Conservation (phyloP, 441 rosid genomes). For the Adansonia gregorii region DNA sequence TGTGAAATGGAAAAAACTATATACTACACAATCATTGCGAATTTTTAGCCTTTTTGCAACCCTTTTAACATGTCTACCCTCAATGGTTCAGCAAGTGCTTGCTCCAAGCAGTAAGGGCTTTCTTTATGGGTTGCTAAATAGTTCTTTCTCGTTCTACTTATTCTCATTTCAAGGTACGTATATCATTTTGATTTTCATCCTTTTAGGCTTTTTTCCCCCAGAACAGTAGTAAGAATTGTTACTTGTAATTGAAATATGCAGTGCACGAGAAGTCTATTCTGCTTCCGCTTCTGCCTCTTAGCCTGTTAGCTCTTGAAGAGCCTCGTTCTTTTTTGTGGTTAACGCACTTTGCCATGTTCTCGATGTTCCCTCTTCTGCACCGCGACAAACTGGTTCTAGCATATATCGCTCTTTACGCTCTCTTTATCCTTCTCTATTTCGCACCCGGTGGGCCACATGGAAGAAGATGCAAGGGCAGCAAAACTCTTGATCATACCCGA, state of each 20-base stretch:
- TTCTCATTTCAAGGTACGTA: conserved; percentile 83
- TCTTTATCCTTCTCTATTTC: conserved; percentile 55
- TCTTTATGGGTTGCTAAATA: conserved; percentile 73
- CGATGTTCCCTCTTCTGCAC: conserved; percentile 84
- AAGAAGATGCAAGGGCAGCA: conserved; percentile 25
- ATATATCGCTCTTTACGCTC: conserved; percentile 52
- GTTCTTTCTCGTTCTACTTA: conserved; percentile 82
- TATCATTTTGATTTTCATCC: conserved; percentile 8
- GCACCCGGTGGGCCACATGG: conserved; percentile 40
- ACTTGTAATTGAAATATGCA: conserved; percentile 41
- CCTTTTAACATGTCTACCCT: conserved; percentile 67
- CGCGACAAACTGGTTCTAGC: conserved; percentile 79
- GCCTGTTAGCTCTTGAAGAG: conserved; percentile 68
- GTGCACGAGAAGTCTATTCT: conserved; percentile 95
- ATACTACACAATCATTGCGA: conserved; percentile 59
- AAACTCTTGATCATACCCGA: not conserved
- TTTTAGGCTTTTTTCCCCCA: not conserved
- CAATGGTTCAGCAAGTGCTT: conserved; percentile 83
- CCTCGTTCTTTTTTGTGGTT: conserved; percentile 53
- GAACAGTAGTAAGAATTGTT: conserved; percentile 16
- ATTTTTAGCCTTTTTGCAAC: conserved; percentile 67
- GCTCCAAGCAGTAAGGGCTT: conserved; percentile 82
- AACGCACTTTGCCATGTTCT: conserved; percentile 72
- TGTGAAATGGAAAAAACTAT: conserved; percentile 85
- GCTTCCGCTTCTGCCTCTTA: conserved; percentile 85